A percentile compares a stretch with the other conserved stretches of the same genome.
Conservation (phyloP, 78 protist genomes). For the Dictyostelium citrinum region DNA sequence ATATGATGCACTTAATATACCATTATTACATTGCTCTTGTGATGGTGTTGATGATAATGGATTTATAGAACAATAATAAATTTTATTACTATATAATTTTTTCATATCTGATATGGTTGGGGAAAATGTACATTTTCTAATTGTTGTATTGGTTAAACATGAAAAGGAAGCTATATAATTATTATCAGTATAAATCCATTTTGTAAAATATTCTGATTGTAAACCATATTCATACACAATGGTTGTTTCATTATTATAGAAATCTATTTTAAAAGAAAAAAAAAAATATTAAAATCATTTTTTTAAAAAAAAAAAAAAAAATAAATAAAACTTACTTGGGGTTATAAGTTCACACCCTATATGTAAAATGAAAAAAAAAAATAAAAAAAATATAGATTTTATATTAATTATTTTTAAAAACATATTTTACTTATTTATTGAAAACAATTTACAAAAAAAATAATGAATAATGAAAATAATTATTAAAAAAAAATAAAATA, state of each 20-base stretch:
- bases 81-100: not conserved
- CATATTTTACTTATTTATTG: too few relatives aligned
- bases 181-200: not conserved
- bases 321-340: not conserved
- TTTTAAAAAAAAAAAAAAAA: not conserved
- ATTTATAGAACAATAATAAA: not conserved
- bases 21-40: not conserved
- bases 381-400: not conserved
- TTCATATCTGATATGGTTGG: not conserved
- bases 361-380: not conserved
- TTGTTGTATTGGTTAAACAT: not conserved
- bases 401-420: not conserved
- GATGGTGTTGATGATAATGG: not conserved
- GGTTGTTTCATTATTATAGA: not conserved
- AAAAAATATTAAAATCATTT: not conserved
- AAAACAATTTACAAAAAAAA: too few relatives aligned
- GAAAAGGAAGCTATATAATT: not conserved
- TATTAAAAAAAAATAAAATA: too few relatives aligned
- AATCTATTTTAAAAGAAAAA: not conserved
- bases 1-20: not conserved
- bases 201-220: not conserved
- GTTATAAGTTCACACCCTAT: not conserved
- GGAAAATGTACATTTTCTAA: not conserved
- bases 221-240: not conserved
- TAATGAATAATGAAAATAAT: too few relatives aligned